Evolutionary conservation across 176 grass and related monocot genomes (phyloP), one percentile per base, ranked within the genome.

Genomic region (Carex kokanica): DNA sequence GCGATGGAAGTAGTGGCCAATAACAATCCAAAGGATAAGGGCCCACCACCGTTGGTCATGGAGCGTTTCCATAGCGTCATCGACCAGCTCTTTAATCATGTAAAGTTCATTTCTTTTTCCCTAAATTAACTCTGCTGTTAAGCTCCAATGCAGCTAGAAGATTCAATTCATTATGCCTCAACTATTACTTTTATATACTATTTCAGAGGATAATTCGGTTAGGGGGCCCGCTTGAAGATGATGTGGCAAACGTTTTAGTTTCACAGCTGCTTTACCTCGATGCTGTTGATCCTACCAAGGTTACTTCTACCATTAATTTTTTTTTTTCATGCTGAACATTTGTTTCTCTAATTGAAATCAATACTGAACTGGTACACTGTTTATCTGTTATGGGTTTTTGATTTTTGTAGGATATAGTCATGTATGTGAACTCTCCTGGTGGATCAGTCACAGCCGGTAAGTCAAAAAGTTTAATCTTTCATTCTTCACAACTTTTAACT

Each of bases 381-480:
- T 41, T 20, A 8, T 40, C 66, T 13, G 31, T 29, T 31, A 70
- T 70, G 34, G 66, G 6, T 17, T 60, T 34, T 84, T 85, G 17
- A 86, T 79, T 49, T 8, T 83, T 86, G 65, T 88, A 98, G 95
- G 95, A 98, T 88, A 98, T 98, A 18, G 81, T 98, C 83, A 94
- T 98, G 90, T 98, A 98, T 86, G 86, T 98, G 47, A 98, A 98
- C 75, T 94, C 92, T 21, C 95, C 92, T 27, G 95, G 95, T 85
- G 95, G 95, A 60, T 94, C 95, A 17, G 95, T 98, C 60, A 94
- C 92, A 85, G 95, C 95, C 75, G 95, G 95, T 98, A 93, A 66
- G 4, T 14, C 53, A 78, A 36, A 27, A 21, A 25, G 5, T 47
- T 45, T 6, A 58, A 27, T 43, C 15, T 45, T 85, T 54, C 83